Evolutionary conservation across 768 basidiomycete genomes (phyloP), one percentile per base, ranked within the genome.

Genomic region (Vararia minispora): DNA sequence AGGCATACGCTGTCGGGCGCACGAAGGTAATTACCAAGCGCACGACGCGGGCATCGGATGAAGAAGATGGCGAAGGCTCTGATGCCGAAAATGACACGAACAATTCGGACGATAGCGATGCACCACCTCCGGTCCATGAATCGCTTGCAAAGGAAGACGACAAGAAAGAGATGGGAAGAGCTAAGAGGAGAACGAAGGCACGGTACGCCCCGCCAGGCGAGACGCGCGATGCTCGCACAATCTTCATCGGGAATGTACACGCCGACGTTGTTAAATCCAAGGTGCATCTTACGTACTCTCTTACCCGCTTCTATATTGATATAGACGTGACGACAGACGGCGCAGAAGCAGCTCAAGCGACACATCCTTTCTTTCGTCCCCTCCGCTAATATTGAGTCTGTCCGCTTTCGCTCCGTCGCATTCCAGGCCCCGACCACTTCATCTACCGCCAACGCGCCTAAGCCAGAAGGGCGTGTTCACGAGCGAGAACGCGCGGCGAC

Each of bases 361-460:
- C 85, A 92, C 54, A 69, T 97, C 44, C 65, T 89, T 17, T 61
- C 79, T 1, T 69, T 74, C 44, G 67, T 86, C 11, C 78, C 85
- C 3, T 59, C 67, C 0, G 76, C 86, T 37, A 88, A 84, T 63
- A 80, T 95, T 46, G 94, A 98, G 53, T 91, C 90, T 4, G 71
- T 77, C 18, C 87, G 94, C 29, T 95, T 94, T 67, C 87, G 94
- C 36, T 95, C 91, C 12, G 72, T 95, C 35, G 80, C 91, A 1
- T 97, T 97, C 65, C 77, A 85, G 45, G 69, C 69, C 0, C 87
- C 94, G 8, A 88, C 88, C 1, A 58, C 79, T 9, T 69, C 74
- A 45, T 25, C 64, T 79, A 13, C 68, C 75, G 0, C 55, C 64
- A 24, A 55, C 59, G 37, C 25, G 24, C 28, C 13, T 18, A 44